Evolutionary conservation across 306 rosid species (phyloP).

Genomic region (Lagenaria siceraria): DNA sequence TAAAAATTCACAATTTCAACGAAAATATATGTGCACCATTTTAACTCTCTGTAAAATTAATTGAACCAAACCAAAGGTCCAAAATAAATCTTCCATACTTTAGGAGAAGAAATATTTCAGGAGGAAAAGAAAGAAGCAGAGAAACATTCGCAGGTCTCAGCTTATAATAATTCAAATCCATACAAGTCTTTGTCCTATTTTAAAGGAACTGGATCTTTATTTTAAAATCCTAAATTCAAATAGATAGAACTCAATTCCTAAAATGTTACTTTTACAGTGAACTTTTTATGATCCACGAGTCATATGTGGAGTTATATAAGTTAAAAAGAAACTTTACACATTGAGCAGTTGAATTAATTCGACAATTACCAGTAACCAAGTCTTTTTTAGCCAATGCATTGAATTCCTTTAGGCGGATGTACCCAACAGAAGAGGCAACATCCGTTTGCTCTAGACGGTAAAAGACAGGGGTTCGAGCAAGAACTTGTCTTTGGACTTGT

Average conservation of each 20-base stretch:
- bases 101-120: not conserved
- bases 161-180: not conserved
- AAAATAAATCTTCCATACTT: not conserved
- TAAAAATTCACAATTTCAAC: not conserved
- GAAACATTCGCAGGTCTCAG: not conserved
- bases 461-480: slow-evolving; percentile 84
- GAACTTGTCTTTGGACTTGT: slow-evolving; percentile 66
- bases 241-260: not conserved
- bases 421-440: slow-evolving; percentile 55
- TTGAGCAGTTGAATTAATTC: not conserved
- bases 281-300: not conserved
- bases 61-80: not conserved
- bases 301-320: not conserved
- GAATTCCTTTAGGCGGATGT: slow-evolving; percentile 84
- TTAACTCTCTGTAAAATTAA: not conserved
- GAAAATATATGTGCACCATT: not conserved
- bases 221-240: not conserved
- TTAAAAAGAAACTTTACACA: not conserved
- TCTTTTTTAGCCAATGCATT: slow-evolving; percentile 95
- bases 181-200: not conserved
- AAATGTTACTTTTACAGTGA: not conserved
- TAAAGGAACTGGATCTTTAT: not conserved
- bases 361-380: slow-evolving; percentile 56
- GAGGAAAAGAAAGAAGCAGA: not conserved
- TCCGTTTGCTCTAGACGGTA: slow-evolving; percentile 72